Evolutionary conservation across 306 rosid species (phyloP).

Genomic region (Heteromeles arbutifolia): DNA sequence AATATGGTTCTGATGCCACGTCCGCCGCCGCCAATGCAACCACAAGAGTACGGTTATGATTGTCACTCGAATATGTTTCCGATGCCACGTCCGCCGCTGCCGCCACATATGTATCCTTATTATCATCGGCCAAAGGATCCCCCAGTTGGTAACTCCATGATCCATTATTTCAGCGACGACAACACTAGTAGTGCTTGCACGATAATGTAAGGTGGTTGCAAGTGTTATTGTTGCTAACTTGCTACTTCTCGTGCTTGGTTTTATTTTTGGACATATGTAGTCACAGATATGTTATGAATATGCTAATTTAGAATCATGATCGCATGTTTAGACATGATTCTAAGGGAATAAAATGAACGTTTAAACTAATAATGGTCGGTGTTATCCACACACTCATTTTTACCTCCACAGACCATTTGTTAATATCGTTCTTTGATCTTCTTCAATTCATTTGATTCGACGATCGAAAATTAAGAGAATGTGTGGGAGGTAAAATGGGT

Average conservation of each 20-base stretch:
- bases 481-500: no score
- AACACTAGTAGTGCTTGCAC: conserved; percentile 2
- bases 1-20: background rate
- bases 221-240: background rate
- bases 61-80: background rate
- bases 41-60: background rate
- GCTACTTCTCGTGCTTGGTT: background rate
- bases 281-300: background rate
- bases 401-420: no score
- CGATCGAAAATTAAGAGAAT: no score
- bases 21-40: background rate
- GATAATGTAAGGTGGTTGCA: background rate
- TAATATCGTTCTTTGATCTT: no score
- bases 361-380: no score
- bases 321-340: background rate
- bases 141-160: background rate
- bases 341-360: background rate
- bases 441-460: no score
- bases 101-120: background rate
- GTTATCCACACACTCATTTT: no score
- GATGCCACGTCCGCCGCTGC: background rate
- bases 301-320: background rate
- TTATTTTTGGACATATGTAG: background rate
- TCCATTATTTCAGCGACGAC: conserved; percentile 4
- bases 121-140: background rate